Percentiles rank a stretch among this genome's conserved stretches.
Evolutionary conservation across 345 rosid genomes (phyloP).

Genomic region (Euphorbia pulcherrima): DNA sequence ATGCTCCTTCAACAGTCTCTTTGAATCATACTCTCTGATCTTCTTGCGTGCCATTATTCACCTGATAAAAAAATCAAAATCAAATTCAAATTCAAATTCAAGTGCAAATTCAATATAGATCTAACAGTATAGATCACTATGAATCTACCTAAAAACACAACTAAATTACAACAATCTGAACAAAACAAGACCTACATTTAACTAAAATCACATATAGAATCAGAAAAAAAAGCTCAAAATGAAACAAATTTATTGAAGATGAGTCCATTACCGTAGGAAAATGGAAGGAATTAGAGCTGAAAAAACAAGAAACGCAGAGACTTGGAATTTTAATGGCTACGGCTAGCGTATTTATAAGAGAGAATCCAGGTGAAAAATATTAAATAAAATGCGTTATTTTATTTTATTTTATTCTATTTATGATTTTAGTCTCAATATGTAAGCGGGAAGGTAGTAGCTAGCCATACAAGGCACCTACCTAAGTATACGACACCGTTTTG

Average conservation of each 20-base stretch:
- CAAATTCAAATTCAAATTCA: no score
- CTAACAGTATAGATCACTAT: constrained; percentile 12
- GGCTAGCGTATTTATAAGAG: constrained; percentile 11
- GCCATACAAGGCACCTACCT: constrained; percentile 7
- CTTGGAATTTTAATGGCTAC: neutral
- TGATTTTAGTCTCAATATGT: no score
- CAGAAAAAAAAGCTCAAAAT: neutral
- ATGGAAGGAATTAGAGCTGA: neutral
- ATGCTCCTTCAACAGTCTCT: constrained; percentile 87
- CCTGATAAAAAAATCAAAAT: constrained; percentile 14
- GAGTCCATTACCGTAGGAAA: constrained; percentile 12
- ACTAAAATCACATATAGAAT: neutral
- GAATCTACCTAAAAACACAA: no score
- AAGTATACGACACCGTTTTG: constrained; percentile 4
- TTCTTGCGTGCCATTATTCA: constrained; percentile 88
- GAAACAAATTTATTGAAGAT: neutral
- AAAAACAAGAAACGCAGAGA: constrained; percentile 2
- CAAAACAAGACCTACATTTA: neutral
- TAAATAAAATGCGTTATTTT: no score
- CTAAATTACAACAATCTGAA: neutral
- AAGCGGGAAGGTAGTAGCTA: neutral
- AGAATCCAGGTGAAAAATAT: neutral
- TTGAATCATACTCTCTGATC: constrained; percentile 99
- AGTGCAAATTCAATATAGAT: constrained; percentile 1
- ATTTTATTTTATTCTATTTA: no score